phyloP scores from a whole-genome alignment of 2,329 filamentous ascomycete genomes.

The Thelonectria olida region DNA sequence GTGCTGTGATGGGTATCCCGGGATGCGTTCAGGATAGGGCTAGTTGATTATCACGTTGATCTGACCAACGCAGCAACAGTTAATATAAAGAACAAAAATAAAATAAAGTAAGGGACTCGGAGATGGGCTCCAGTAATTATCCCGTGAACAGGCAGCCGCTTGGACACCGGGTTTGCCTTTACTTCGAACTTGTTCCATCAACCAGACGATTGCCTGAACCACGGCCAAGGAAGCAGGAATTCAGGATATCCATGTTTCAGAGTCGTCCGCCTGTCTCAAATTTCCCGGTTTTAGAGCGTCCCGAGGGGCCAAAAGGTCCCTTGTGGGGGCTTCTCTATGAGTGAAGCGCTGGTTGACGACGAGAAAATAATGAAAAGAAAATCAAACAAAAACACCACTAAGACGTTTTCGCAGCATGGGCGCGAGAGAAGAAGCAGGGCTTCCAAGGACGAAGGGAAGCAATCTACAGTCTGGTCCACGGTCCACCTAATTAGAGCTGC shows the following conservation, averaged over 20 bases:
- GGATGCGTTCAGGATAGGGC: neutral
- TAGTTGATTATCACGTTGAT: neutral
- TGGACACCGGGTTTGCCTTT: neutral
- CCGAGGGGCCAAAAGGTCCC: neutral
- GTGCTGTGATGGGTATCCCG: neutral
- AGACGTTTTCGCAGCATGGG: conserved; percentile 10
- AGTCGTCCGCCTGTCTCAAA: conserved; percentile 26
- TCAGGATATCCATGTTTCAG: conserved; percentile 30
- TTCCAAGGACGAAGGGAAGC: conserved; percentile 11
- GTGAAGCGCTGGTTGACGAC: conserved; percentile 31
- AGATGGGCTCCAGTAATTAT: too few relatives aligned
- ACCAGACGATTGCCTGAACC: conserved; percentile 5
- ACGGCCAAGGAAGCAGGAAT: neutral
- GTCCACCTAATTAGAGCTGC: conserved; percentile 19
- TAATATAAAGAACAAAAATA: too few relatives aligned
- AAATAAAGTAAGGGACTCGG: too few relatives aligned
- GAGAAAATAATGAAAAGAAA: conserved; percentile 3
- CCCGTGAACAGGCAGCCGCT: neutral
- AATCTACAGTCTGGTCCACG: conserved; percentile 18
- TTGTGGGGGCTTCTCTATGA: conserved; percentile 27
- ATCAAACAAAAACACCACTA: neutral
- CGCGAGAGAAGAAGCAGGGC: conserved; percentile 1
- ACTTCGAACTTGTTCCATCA: too few relatives aligned
- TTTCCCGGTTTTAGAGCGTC: conserved; percentile 13
- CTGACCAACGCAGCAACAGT: neutral